A percentile compares a stretch with the other conserved stretches of the same genome.
phyloP scores from a whole-genome alignment of 2,329 filamentous ascomycete species.

The Arthrinium phaeospermum region DNA sequence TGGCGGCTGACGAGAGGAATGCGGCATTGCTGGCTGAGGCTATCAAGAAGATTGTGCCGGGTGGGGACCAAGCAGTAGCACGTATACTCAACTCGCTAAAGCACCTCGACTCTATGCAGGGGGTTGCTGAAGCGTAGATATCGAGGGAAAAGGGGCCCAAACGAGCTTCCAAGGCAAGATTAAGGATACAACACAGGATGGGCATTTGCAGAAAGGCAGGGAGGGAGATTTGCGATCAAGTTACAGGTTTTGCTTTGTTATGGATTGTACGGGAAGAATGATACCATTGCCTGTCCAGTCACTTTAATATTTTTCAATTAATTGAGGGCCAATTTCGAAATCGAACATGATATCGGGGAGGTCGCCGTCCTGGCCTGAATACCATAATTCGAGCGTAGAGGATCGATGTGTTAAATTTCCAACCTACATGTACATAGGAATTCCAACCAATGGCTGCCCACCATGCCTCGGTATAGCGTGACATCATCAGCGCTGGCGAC shows the following conservation, averaged over 20 bases:
- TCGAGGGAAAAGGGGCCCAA: background rate
- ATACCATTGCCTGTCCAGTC: too few relatives aligned
- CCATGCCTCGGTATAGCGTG: slow-evolving; percentile 15
- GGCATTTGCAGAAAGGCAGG: background rate
- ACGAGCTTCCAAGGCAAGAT: background rate
- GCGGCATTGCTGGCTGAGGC: background rate
- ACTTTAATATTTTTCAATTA: background rate
- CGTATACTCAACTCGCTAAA: background rate
- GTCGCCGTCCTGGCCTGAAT: background rate
- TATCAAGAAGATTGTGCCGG: background rate
- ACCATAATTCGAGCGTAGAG: background rate
- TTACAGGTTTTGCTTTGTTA: background rate
- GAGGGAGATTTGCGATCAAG: background rate
- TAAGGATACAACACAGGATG: background rate
- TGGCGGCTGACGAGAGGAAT: background rate
- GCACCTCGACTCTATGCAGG: background rate
- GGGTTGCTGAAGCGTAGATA: background rate
- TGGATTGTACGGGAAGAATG: background rate
- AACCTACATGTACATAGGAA: background rate
- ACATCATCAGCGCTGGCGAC: slow-evolving; percentile 21
- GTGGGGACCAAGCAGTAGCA: background rate
- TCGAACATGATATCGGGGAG: background rate
- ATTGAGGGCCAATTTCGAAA: background rate
- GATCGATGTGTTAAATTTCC: background rate
- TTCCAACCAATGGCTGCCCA: background rate